Evolutionary conservation across 2,329 filamentous ascomycete species (phyloP).

Genomic region (Stachybotrys chlorohalonatus): DNA sequence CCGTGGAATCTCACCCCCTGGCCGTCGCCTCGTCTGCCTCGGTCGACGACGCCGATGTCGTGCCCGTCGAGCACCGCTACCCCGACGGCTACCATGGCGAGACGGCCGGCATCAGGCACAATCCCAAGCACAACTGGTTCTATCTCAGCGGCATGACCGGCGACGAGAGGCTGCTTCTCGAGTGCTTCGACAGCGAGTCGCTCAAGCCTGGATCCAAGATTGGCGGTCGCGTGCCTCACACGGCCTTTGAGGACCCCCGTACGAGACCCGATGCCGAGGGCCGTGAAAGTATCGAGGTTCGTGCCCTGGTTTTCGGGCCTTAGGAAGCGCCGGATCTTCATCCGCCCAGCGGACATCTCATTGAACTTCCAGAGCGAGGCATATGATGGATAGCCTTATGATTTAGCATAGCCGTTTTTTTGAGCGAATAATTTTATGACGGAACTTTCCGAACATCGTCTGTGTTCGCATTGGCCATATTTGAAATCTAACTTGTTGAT

Average conservation of each 20-base stretch:
- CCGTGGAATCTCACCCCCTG: slow-evolving; percentile 58
- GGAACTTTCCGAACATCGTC: too few species aligned
- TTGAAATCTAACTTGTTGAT: background rate
- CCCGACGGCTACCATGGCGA: slow-evolving; percentile 55
- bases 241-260: slow-evolving; percentile 69
- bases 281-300: slow-evolving; percentile 83
- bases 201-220: slow-evolving; percentile 38
- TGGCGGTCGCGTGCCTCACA: slow-evolving; percentile 57
- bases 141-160: slow-evolving; percentile 74
- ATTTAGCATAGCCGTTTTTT: too few species aligned
- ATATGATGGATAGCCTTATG: too few species aligned
- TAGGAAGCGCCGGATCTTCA: slow-evolving; percentile 15
- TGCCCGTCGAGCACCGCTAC: slow-evolving; percentile 68
- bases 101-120: slow-evolving; percentile 60
- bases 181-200: slow-evolving; percentile 66
- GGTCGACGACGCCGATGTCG: slow-evolving; percentile 53
- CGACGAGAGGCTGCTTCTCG: slow-evolving; percentile 63
- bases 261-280: slow-evolving; percentile 60
- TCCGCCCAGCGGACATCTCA: background rate
- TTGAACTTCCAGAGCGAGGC: background rate
- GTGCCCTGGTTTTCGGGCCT: slow-evolving; percentile 72
- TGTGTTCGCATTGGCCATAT: too few species aligned
- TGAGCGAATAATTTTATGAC: too few species aligned
- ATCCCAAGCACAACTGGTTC: slow-evolving; percentile 60
- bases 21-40: slow-evolving; percentile 58